Evolutionary conservation across 2,329 filamentous ascomycete species (phyloP).

Genomic region (Aureobasidium leucospermi): DNA sequence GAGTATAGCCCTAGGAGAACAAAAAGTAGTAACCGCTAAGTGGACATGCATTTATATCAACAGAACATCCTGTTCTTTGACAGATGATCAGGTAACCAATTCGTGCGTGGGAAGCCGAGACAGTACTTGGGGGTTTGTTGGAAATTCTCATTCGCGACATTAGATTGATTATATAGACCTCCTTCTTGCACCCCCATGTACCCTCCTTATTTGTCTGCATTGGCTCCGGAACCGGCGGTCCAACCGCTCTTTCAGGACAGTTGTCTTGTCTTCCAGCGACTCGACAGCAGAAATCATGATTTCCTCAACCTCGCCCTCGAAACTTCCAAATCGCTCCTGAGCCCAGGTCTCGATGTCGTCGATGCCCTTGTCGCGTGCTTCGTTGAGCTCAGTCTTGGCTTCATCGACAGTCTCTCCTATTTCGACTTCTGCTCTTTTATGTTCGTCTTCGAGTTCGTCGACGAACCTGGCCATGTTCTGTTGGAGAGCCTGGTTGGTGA

Average conservation of each 20-base stretch:
- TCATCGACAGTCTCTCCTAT: not conserved
- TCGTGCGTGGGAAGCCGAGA: too few relatives aligned
- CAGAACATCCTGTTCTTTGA: too few relatives aligned
- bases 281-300: not conserved
- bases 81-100: too few relatives aligned
- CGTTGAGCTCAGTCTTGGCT: not conserved
- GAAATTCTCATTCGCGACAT: too few relatives aligned
- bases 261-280: not conserved
- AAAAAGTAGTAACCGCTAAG: too few relatives aligned
- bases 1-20: too few relatives aligned
- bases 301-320: not conserved
- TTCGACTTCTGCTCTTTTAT: not conserved
- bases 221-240: not conserved
- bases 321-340: not conserved
- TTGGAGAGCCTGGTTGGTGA: not conserved
- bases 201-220: not conserved
- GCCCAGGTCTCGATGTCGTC: conserved; percentile 3
- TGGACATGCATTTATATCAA: too few relatives aligned
- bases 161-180: conserved; percentile 11
- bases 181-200: not conserved
- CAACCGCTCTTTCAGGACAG: not conserved
- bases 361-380: not conserved
- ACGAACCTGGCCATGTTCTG: conserved; percentile 1
- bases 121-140: too few relatives aligned
- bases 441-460: not conserved